Percentiles rank a stretch among this genome's conserved stretches.
These are phyloP conservation scores for Apodospora peruviana DNA, from an alignment of 495 filamentous ascomycete genomes.

Conservation along the genomic window DNA sequence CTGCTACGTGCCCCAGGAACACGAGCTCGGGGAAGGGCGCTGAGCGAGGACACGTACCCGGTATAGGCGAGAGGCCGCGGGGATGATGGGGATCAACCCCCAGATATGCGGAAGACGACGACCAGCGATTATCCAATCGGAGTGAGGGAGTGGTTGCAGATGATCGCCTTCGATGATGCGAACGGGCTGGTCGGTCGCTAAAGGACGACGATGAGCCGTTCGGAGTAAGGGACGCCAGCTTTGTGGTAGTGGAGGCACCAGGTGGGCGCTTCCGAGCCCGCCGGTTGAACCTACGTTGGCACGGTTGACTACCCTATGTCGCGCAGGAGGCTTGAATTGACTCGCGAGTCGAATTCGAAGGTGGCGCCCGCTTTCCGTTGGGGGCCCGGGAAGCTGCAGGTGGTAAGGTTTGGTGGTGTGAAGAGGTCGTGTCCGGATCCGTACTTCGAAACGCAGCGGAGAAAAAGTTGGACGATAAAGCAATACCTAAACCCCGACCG, in stretches of 20 bases:
- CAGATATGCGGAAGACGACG: conserved; percentile 24
- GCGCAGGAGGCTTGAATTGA: background rate
- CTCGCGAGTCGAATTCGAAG: background rate
- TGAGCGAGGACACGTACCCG: conserved; percentile 28
- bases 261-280: conserved; percentile 19
- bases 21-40: conserved; percentile 2
- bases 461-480: background rate
- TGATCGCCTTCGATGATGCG: conserved; percentile 38
- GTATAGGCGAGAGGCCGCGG: conserved; percentile 34
- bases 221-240: conserved; percentile 35
- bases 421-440: background rate
- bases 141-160: conserved; percentile 23
- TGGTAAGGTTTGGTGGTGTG: too few species aligned
- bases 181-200: conserved; percentile 32
- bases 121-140: conserved; percentile 25
- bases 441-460: background rate
- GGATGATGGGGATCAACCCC: conserved; percentile 35
- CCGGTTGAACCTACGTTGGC: conserved; percentile 4
- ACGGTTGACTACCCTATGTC: background rate
- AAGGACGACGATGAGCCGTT: conserved; percentile 37
- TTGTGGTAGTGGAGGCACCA: conserved; percentile 16
- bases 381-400: background rate
- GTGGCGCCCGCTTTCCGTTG: background rate
- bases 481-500: background rate
- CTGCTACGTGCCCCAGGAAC: conserved; percentile 1